These are phyloP conservation scores for Sugiyamaella novakii DNA, from an alignment of 1,139 yeast genomes.

Conservation along the genomic window DNA sequence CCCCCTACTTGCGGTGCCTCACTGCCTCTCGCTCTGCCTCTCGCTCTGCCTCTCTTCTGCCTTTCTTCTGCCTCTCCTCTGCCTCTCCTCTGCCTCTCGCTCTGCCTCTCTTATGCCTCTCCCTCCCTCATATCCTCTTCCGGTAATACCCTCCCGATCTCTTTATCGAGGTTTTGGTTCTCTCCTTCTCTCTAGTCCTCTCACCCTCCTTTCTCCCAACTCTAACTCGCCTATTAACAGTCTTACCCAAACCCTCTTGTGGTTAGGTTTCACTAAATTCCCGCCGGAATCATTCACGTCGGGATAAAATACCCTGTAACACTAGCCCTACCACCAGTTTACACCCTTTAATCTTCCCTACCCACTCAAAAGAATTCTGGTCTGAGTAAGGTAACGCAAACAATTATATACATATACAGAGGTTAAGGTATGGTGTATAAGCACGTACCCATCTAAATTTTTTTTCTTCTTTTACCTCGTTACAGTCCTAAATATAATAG, in stretches of 20 bases:
- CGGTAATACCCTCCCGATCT: constrained; percentile 8
- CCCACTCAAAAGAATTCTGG: too few relatives aligned
- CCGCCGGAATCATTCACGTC: too few relatives aligned
- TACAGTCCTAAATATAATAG: constrained; percentile 15
- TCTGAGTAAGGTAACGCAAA: too few relatives aligned
- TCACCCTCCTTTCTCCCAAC: not conserved
- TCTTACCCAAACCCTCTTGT: not conserved
- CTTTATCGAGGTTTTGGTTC: not conserved
- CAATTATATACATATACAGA: too few relatives aligned
- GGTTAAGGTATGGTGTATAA: not conserved
- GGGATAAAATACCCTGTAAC: too few relatives aligned
- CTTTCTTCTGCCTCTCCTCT: not conserved
- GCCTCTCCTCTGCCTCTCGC: constrained; percentile 14
- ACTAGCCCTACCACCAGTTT: too few relatives aligned
- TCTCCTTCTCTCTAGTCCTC: not conserved
- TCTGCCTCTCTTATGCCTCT: not conserved
- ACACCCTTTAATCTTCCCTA: too few relatives aligned
- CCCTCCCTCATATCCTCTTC: constrained; percentile 7
- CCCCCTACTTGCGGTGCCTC: not conserved
- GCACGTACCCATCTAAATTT: constrained; percentile 12
- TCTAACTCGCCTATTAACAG: not conserved
- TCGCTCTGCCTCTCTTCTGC: not conserved
- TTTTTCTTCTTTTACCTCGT: constrained; percentile 15
- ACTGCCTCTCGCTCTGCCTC: not conserved
- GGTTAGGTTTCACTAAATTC: too few relatives aligned